Conservation (phyloP, 176 grass and related monocot genomes). For the Eleusine coracana region DNA sequence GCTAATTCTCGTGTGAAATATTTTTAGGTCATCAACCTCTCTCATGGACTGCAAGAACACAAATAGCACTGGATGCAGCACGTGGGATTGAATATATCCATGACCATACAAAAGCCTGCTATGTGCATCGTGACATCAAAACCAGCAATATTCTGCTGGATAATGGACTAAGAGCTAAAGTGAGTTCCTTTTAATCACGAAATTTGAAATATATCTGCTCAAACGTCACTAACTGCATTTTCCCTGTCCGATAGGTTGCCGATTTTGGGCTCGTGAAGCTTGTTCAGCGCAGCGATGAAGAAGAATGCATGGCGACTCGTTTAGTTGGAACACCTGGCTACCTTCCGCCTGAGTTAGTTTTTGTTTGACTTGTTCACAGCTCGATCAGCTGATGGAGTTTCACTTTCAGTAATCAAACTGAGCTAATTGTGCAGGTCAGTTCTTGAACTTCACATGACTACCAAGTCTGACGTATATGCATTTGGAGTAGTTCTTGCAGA, state of each 20-base stretch:
- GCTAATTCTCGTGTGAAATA: not conserved
- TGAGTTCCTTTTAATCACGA: slow-evolving; percentile 17
- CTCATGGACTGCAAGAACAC: slow-evolving; percentile 77
- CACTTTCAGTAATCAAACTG: slow-evolving; percentile 6
- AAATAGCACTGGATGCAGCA: slow-evolving; percentile 66
- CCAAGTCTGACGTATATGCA: slow-evolving; percentile 69
- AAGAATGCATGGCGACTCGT: slow-evolving; percentile 59
- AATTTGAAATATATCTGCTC: not conserved
- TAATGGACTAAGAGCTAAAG: slow-evolving; percentile 65
- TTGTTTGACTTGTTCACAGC: slow-evolving; percentile 1
- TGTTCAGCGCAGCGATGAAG: slow-evolving; percentile 55
- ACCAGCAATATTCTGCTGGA: slow-evolving; percentile 78
- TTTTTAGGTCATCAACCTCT: slow-evolving; percentile 57
- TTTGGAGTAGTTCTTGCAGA: slow-evolving; percentile 79
- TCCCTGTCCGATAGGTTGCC: slow-evolving; percentile 52
- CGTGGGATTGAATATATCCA: slow-evolving; percentile 82
- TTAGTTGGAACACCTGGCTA: slow-evolving; percentile 77
- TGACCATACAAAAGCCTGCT: slow-evolving; percentile 74
- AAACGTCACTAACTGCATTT: slow-evolving; percentile 12
- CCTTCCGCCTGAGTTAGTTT: slow-evolving; percentile 74
- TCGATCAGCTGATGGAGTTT: not conserved
- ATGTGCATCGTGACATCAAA: slow-evolving; percentile 74
- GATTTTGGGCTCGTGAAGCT: slow-evolving; percentile 74
- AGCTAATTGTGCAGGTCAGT: slow-evolving; percentile 52
- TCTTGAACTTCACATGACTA: slow-evolving; percentile 70